Evolutionary conservation across 2,329 filamentous ascomycete genomes (phyloP).

Genomic region (Sporothrix protearum): DNA sequence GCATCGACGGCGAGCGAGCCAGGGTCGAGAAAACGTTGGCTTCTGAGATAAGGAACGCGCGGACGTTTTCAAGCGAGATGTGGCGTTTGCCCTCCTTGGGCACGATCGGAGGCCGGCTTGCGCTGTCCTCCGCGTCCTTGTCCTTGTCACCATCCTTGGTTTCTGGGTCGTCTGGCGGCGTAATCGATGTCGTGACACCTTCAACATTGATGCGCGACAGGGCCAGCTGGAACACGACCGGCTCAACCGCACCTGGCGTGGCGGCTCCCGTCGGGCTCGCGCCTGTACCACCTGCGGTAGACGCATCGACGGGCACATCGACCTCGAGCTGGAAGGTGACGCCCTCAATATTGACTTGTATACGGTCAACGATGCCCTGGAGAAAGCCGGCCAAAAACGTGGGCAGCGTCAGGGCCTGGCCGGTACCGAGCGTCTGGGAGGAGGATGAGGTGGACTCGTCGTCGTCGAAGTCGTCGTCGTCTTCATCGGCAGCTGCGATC

Average conservation of each 20-base stretch:
- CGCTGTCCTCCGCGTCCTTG: neutral
- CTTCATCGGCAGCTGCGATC: constrained; percentile 51
- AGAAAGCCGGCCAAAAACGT: constrained; percentile 68
- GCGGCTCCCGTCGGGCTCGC: neutral
- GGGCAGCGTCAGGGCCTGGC: constrained; percentile 65
- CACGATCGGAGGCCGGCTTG: constrained; percentile 36
- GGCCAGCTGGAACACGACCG: constrained; percentile 62
- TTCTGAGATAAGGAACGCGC: constrained; percentile 64
- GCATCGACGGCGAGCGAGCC: constrained; percentile 55
- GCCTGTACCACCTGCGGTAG: neutral
- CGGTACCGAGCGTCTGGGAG: constrained; percentile 55
- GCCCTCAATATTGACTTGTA: constrained; percentile 62
- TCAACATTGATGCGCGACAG: constrained; percentile 64
- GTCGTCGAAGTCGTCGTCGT: constrained; percentile 37
- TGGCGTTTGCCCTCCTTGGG: constrained; percentile 63
- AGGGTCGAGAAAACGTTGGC: constrained; percentile 61
- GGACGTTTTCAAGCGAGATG: constrained; percentile 60
- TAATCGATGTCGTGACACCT: constrained; percentile 51
- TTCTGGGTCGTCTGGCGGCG: neutral
- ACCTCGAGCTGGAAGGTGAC: constrained; percentile 65
- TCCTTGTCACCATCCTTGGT: constrained; percentile 25
- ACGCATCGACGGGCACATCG: constrained; percentile 50
- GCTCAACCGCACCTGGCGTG: constrained; percentile 44
- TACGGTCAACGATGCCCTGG: constrained; percentile 68
- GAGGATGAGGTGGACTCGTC: constrained; percentile 48